Percentiles rank a stretch among this genome's conserved stretches.
These are phyloP conservation scores for Abrus pulchellus DNA, from an alignment of 306 rosid genomes.

Conservation along the genomic window DNA sequence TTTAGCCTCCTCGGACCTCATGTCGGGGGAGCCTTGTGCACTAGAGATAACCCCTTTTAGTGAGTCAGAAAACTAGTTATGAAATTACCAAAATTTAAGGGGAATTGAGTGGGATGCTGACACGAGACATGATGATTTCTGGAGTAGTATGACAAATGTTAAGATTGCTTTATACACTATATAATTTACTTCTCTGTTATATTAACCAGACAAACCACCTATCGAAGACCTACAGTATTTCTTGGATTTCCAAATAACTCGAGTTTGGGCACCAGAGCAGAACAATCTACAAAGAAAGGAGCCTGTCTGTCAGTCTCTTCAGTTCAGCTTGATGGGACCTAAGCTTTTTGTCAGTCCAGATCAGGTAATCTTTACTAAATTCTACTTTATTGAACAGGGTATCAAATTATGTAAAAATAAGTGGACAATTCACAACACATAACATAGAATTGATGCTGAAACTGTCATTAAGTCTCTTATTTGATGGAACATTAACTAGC, in stretches of 20 bases:
- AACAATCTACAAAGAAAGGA: slow-evolving; percentile 89
- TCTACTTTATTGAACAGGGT: slow-evolving; percentile 22
- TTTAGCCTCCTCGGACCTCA: not conserved
- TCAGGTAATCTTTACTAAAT: slow-evolving; percentile 67
- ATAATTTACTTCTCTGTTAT: slow-evolving; percentile 18
- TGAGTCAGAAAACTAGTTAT: not conserved
- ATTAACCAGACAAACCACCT: slow-evolving; percentile 86
- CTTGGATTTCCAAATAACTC: slow-evolving; percentile 94
- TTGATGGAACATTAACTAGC: slow-evolving; percentile 28
- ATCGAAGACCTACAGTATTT: slow-evolving; percentile 96
- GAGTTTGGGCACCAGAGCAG: slow-evolving; percentile 93
- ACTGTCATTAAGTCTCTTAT: slow-evolving; percentile 9
- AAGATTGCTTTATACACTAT: not conserved
- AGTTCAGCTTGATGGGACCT: slow-evolving; percentile 99
- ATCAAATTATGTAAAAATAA: slow-evolving; percentile 36
- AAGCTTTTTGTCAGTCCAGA: slow-evolving; percentile 93
- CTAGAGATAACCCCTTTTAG: not conserved
- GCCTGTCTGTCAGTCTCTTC: slow-evolving; percentile 87
- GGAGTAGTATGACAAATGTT: not conserved
- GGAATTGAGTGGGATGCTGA: slow-evolving; percentile 4
- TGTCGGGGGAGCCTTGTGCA: too few species aligned
- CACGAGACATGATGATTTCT: not conserved
- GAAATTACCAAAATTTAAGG: not conserved
- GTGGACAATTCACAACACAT: slow-evolving; percentile 22
- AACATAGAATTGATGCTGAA: slow-evolving; percentile 12